These are phyloP conservation scores for Saturnispora sanitii DNA, from an alignment of 805 yeast genomes.

Conservation along the genomic window DNA sequence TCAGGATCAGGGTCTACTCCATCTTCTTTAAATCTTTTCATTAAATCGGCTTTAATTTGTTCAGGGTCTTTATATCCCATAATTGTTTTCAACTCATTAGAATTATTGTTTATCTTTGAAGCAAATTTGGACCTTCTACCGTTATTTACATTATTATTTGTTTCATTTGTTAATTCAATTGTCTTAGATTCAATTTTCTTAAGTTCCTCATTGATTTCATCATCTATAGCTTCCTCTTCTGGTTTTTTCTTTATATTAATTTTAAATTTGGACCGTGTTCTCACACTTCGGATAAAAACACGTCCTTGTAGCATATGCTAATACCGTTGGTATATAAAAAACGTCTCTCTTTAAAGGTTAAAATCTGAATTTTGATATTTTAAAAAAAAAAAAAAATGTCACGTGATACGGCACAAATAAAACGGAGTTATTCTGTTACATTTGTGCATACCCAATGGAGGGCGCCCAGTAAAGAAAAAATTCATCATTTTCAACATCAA, in stretches of 20 bases:
- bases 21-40: constrained; percentile 17
- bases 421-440: not conserved
- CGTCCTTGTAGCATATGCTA: too few species aligned
- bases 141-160: not conserved
- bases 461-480: constrained; percentile 1
- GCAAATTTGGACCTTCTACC: constrained; percentile 2
- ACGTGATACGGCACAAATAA: constrained; percentile 1
- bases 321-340: too few species aligned
- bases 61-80: constrained; percentile 19
- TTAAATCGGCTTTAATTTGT: constrained; percentile 21
- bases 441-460: constrained; percentile 7
- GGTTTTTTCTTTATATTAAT: not conserved
- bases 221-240: not conserved
- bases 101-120: not conserved
- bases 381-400: not conserved
- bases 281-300: constrained; percentile 3
- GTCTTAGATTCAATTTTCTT: not conserved
- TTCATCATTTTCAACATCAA: constrained; percentile 1
- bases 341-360: not conserved
- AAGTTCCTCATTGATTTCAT: not conserved
- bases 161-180: not conserved
- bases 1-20: constrained; percentile 24
- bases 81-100: constrained; percentile 2
- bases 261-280: constrained; percentile 7
- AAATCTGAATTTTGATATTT: not conserved